Evolutionary conservation across 2,329 filamentous ascomycete species (phyloP).

Genomic region (Amesomyces nigricolor): DNA sequence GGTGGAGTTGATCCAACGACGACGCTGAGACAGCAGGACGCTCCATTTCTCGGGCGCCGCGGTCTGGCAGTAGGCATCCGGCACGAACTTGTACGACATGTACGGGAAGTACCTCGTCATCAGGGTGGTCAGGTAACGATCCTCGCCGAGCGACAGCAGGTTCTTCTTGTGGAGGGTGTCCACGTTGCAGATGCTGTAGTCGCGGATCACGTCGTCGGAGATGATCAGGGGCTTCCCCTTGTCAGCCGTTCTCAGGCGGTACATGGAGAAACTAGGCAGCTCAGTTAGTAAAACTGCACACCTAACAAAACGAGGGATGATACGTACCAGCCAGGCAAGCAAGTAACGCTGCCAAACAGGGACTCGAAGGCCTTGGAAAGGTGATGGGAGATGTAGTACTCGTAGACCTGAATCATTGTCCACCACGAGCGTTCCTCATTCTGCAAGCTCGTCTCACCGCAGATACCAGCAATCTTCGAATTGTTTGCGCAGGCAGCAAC

Average conservation of each 20-base stretch:
- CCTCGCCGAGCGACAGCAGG: conserved; percentile 84
- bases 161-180: conserved; percentile 98
- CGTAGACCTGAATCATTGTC: conserved; percentile 99
- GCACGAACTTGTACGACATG: conserved; percentile 95
- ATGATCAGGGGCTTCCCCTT: conserved; percentile 94
- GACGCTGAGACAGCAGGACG: conserved; percentile 91
- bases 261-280: conserved; percentile 86
- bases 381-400: conserved; percentile 99
- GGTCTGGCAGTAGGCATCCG: conserved; percentile 88
- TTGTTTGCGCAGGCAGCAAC: conserved; percentile 92
- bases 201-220: conserved; percentile 76
- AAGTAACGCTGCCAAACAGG: conserved; percentile 94
- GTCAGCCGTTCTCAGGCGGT: conserved; percentile 87
- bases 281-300: conserved; percentile 32
- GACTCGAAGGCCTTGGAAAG: conserved; percentile 96
- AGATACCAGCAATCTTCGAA: conserved; percentile 93
- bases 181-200: conserved; percentile 83
- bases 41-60: conserved; percentile 92
- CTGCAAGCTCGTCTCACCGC: conserved; percentile 91
- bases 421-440: conserved; percentile 95
- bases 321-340: conserved; percentile 95
- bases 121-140: conserved; percentile 92
- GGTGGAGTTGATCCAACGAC: conserved; percentile 99
- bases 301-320: not conserved
- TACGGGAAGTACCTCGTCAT: conserved; percentile 97